Conservation (phyloP, 805 yeast species). For the Monosporozyma aerobia region DNA sequence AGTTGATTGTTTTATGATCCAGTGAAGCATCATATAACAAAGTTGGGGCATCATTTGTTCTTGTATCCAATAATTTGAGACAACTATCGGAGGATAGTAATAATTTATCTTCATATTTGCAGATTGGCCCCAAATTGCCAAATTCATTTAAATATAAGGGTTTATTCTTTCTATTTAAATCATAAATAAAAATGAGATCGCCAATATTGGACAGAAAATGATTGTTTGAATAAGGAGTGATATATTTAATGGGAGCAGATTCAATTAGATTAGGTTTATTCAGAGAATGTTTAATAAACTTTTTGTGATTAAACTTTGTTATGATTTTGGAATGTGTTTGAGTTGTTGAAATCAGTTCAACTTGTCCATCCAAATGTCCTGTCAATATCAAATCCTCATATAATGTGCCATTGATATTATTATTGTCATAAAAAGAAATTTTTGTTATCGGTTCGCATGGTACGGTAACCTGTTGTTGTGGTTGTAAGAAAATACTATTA, state of each 20-base stretch:
- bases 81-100: background rate
- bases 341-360: background rate
- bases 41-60: background rate
- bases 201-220: background rate
- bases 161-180: too few relatives aligned
- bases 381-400: background rate
- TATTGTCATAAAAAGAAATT: background rate
- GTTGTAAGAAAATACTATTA: background rate
- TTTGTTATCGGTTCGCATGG: background rate
- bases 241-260: background rate
- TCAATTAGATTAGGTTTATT: background rate
- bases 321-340: background rate
- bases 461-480: background rate
- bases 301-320: background rate
- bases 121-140: background rate
- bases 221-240: background rate
- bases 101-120: background rate
- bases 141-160: background rate
- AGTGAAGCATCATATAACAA: background rate
- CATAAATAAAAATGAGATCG: background rate
- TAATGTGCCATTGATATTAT: background rate
- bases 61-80: background rate
- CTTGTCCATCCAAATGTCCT: background rate
- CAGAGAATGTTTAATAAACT: background rate
- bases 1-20: background rate